phyloP scores from a whole-genome alignment of 495 filamentous ascomycete genomes.

The Neurospora tetraspora region DNA sequence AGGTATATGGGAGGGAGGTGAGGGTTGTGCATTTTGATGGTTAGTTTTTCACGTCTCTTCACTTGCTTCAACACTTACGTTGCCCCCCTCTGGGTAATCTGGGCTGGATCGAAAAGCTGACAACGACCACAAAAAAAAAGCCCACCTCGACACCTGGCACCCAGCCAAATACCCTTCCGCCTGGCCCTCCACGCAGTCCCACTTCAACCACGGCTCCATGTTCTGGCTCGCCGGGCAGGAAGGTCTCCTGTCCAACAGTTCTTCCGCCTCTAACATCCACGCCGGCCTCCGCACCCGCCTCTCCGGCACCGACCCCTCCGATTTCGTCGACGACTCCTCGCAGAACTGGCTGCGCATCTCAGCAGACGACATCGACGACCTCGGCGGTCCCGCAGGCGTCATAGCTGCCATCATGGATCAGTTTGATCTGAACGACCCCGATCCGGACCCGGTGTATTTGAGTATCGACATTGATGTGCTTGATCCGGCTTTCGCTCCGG shows the following conservation, averaged over 20 bases:
- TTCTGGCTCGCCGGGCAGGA: slow-evolving; percentile 75
- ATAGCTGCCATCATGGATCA: no score
- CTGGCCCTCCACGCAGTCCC: slow-evolving; percentile 58
- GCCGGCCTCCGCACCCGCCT: slow-evolving; percentile 68
- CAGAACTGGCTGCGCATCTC: slow-evolving; percentile 59
- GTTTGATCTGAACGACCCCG: no score
- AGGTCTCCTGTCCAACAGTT: slow-evolving; percentile 56
- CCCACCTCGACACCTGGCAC: slow-evolving; percentile 75
- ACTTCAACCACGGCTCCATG: slow-evolving; percentile 79
- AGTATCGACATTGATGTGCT: slow-evolving; percentile 68
- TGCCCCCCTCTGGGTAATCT: no score
- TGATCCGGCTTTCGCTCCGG: slow-evolving; percentile 61
- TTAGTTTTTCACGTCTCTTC: slow-evolving; percentile 12
- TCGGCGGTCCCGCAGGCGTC: no score
- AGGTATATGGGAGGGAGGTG: slow-evolving; percentile 59
- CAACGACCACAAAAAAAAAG: neutral
- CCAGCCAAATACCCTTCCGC: slow-evolving; percentile 66
- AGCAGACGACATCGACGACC: slow-evolving; percentile 63
- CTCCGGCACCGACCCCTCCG: slow-evolving; percentile 52
- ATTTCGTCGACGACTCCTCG: slow-evolving; percentile 52
- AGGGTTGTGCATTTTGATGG: slow-evolving; percentile 79
- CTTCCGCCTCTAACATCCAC: slow-evolving; percentile 53
- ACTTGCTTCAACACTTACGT: neutral
- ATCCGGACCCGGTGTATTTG: slow-evolving; percentile 61
- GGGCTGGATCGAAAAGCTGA: no score